Evolutionary conservation across 176 grass and related monocot species (phyloP).

Genomic region (Triticum turgidum): DNA sequence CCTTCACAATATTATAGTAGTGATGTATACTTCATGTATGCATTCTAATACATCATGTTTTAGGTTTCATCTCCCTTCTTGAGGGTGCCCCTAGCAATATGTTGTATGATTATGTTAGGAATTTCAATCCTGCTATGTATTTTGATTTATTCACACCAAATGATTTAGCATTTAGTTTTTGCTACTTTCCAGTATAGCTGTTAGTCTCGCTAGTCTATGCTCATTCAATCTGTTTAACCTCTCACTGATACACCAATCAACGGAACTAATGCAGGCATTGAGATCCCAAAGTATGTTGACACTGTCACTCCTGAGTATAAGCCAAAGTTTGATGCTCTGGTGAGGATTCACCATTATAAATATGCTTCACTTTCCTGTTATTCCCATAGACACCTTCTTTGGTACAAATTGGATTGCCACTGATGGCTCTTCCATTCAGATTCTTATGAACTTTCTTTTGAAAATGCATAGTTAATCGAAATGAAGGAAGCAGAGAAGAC

Average conservation of each 20-base stretch:
- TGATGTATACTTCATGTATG: not conserved
- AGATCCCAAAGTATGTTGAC: slow-evolving; percentile 91
- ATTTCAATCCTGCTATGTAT: not conserved
- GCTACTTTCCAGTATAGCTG: not conserved
- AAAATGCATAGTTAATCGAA: slow-evolving; percentile 44
- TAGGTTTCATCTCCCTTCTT: not conserved
- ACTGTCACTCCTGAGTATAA: slow-evolving; percentile 87
- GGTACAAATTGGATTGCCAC: not conserved
- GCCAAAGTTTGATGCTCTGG: slow-evolving; percentile 89
- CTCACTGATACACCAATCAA: slow-evolving; percentile 4
- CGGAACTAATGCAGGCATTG: slow-evolving; percentile 57
- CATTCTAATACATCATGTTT: slow-evolving; percentile 16
- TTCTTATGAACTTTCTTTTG: not conserved
- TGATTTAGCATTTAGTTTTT: slow-evolving; percentile 22
- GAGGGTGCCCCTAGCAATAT: not conserved
- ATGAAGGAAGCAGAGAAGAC: slow-evolving; percentile 74
- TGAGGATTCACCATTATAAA: slow-evolving; percentile 21
- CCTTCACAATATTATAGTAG: not conserved
- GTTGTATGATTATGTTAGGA: not conserved
- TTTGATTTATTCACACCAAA: not conserved
- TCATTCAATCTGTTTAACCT: not conserved
- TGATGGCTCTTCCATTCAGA: slow-evolving; percentile 13
- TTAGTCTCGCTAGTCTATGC: not conserved
- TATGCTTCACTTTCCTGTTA: slow-evolving; percentile 6
- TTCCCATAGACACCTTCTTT: not conserved